Evolutionary conservation across 1,139 yeast species (phyloP).

Genomic region (Scheffersomyces quercinus): DNA sequence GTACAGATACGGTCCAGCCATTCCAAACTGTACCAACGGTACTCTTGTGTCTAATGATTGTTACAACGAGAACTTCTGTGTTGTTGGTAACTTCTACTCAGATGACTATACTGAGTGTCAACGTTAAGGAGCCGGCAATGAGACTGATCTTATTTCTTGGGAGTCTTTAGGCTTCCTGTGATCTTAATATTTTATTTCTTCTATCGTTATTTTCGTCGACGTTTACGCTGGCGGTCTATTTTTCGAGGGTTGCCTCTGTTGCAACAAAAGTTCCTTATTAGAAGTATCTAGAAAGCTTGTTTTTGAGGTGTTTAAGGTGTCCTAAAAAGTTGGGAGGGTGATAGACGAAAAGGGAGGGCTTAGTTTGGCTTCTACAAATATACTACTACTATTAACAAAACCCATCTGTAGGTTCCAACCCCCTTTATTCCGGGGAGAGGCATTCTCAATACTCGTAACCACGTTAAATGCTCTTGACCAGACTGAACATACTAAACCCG

Average conservation of each 20-base stretch:
- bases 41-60: constrained; percentile 34
- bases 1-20: constrained; percentile 54
- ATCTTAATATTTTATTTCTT: background rate
- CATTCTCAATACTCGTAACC: too few species aligned
- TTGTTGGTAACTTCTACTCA: constrained; percentile 24
- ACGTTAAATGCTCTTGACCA: too few species aligned
- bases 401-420: too few species aligned
- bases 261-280: background rate
- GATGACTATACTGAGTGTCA: constrained; percentile 16
- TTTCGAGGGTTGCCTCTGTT: background rate
- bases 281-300: background rate
- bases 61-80: constrained; percentile 44
- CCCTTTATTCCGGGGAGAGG: too few species aligned
- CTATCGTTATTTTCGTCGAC: background rate
- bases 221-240: background rate
- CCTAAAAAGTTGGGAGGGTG: background rate
- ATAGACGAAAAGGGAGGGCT: background rate
- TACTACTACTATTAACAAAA: too few species aligned
- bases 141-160: constrained; percentile 7
- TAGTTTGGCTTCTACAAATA: background rate
- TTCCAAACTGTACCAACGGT: constrained; percentile 44
- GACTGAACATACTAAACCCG: too few species aligned
- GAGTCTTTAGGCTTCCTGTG: too few species aligned
- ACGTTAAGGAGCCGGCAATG: background rate
- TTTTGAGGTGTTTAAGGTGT: background rate